phyloP scores from a whole-genome alignment of 2,329 filamentous ascomycete genomes.

The Pseudocercospora eumusae region DNA sequence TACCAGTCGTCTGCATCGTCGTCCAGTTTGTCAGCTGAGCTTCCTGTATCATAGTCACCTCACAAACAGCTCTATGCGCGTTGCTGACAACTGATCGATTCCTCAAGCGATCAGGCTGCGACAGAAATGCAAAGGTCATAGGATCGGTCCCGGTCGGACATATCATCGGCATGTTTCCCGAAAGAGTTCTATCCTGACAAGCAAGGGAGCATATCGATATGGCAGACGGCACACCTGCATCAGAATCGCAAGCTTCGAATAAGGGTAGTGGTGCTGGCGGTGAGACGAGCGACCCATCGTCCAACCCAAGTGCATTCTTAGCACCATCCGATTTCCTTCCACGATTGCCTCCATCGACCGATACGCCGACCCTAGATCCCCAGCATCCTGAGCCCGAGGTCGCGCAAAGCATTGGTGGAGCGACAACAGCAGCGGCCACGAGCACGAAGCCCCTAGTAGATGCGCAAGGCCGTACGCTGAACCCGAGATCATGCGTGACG shows the following conservation, averaged over 20 bases:
- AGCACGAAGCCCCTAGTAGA: slow-evolving; percentile 31
- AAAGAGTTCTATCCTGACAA: slow-evolving; percentile 2
- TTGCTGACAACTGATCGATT: background rate
- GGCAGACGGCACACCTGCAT: slow-evolving; percentile 12
- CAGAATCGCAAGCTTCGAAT: slow-evolving; percentile 12
- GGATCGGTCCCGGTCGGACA: background rate
- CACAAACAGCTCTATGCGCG: background rate
- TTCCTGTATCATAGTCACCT: background rate
- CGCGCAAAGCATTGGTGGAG: background rate
- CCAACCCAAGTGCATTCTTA: slow-evolving; percentile 20
- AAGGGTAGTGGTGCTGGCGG: background rate
- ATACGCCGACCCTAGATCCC: slow-evolving; percentile 16
- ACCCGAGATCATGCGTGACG: slow-evolving; percentile 53
- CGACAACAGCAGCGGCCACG: background rate
- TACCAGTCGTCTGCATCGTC: background rate
- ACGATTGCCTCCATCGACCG: slow-evolving; percentile 29
- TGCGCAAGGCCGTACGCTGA: slow-evolving; percentile 39
- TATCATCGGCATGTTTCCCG: background rate
- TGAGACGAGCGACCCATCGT: slow-evolving; percentile 8
- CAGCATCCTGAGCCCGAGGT: background rate
- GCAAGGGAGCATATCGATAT: slow-evolving; percentile 6
- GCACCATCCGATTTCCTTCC: slow-evolving; percentile 33
- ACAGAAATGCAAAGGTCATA: background rate
- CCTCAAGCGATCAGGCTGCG: background rate
- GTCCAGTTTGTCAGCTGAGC: background rate